phyloP scores from a whole-genome alignment of 2,329 filamentous ascomycete species.

The Incumbomyces lentus region DNA sequence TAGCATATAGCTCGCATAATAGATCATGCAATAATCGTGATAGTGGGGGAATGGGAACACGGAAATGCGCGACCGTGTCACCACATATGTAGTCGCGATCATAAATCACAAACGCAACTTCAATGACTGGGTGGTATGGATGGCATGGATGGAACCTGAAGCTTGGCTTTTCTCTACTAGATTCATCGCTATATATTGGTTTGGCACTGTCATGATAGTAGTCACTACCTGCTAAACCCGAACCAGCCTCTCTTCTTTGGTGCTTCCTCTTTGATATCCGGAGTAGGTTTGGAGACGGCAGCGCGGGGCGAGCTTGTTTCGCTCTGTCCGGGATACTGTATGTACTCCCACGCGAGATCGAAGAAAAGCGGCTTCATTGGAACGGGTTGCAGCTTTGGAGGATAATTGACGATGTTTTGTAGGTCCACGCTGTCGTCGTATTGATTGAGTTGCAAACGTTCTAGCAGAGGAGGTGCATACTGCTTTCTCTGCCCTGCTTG shows the following conservation, averaged over 20 bases:
- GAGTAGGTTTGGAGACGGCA: neutral
- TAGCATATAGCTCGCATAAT: too few species aligned
- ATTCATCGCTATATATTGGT: too few species aligned
- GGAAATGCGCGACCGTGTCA: too few species aligned
- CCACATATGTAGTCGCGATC: too few species aligned
- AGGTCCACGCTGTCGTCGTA: slow-evolving; percentile 56
- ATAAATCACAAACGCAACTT: too few species aligned
- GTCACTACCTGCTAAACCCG: slow-evolving; percentile 48
- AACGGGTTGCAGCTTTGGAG: slow-evolving; percentile 69
- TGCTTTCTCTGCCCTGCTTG: slow-evolving; percentile 34
- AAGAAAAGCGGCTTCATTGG: slow-evolving; percentile 93
- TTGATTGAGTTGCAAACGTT: slow-evolving; percentile 67
- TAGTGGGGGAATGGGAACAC: too few species aligned
- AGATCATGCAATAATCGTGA: too few species aligned
- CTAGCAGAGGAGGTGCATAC: slow-evolving; percentile 53
- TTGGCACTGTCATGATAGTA: too few species aligned
- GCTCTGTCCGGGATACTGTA: slow-evolving; percentile 67
- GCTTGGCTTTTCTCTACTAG: too few species aligned
- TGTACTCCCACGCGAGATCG: slow-evolving; percentile 96
- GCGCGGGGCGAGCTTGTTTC: slow-evolving; percentile 12
- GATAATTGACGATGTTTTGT: slow-evolving; percentile 72
- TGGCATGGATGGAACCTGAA: too few species aligned
- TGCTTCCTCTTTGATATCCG: slow-evolving; percentile 30
- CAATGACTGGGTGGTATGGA: too few species aligned
- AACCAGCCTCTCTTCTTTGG: slow-evolving; percentile 66